Conservation (phyloP, 2,329 filamentous ascomycete species). For the Trichoderma polysporum region DNA sequence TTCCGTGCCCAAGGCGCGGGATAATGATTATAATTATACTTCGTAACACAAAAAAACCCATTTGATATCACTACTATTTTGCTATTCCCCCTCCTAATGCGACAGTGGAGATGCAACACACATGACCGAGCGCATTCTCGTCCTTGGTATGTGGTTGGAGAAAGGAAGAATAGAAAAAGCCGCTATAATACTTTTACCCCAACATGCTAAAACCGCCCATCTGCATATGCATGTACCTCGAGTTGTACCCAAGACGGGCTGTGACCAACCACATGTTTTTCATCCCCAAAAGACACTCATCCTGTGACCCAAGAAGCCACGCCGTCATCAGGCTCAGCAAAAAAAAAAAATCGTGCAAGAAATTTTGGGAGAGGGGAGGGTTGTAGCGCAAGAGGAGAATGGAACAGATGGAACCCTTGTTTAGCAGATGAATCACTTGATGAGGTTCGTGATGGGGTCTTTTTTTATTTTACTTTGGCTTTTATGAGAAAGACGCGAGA, state of each 20-base stretch:
- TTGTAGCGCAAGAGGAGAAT: background rate
- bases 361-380: background rate
- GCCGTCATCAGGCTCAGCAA: background rate
- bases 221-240: background rate
- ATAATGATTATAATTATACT: background rate
- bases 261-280: background rate
- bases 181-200: background rate
- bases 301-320: background rate
- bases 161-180: background rate
- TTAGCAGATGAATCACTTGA: background rate
- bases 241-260: background rate
- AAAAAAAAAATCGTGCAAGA: background rate
- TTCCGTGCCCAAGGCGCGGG: background rate
- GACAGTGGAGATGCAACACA: conserved; percentile 1
- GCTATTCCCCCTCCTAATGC: background rate
- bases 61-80: background rate
- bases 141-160: background rate
- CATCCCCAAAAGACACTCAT: background rate
- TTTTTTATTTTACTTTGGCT: background rate
- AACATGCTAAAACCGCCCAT: background rate
- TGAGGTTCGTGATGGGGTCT: background rate
- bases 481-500: background rate
- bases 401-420: background rate
- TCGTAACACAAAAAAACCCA: background rate
- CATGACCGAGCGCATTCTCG: conserved; percentile 3